Percentiles rank a stretch among this genome's conserved stretches.
Conservation (phyloP, 139 green algal species). For the Volvox reticuliferus region DNA sequence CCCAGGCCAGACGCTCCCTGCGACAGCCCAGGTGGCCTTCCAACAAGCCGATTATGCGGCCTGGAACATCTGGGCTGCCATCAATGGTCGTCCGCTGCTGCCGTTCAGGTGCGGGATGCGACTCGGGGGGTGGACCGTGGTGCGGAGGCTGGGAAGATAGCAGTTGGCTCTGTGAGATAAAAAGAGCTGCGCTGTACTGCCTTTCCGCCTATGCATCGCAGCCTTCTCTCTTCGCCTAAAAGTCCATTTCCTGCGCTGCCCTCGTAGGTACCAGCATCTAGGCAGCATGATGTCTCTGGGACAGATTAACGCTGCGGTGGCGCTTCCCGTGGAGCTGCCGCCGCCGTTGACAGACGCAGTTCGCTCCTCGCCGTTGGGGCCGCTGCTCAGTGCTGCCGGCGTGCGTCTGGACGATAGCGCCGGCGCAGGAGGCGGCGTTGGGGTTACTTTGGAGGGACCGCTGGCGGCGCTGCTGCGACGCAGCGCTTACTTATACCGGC, state of each 20-base stretch:
- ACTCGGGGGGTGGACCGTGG: not conserved
- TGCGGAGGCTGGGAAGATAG: no score
- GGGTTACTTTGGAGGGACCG: constrained; percentile 86
- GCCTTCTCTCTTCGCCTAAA: no score
- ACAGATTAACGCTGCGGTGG: constrained; percentile 79
- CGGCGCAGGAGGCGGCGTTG: constrained; percentile 23
- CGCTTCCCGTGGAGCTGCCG: constrained; percentile 79
- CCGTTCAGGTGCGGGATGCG: constrained; percentile 79
- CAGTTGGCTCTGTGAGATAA: no score
- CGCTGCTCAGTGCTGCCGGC: constrained; percentile 66
- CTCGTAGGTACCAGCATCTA: constrained; percentile 94
- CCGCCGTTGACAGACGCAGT: constrained; percentile 64
- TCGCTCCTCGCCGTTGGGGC: constrained; percentile 66
- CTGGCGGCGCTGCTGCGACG: constrained; percentile 81
- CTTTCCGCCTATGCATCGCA: not conserved
- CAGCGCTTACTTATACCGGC: constrained; percentile 93
- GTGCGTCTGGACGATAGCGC: constrained; percentile 48
- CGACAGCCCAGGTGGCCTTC: constrained; percentile 95
- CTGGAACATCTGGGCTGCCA: constrained; percentile 97
- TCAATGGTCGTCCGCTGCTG: constrained; percentile 90
- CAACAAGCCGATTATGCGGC: constrained; percentile 98
- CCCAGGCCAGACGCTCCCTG: constrained; percentile 53
- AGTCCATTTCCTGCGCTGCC: no score
- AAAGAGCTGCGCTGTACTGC: no score
- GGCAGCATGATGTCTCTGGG: constrained; percentile 97